A percentile compares a stretch with the other conserved stretches of the same genome.
Conservation (phyloP, 352 stramenopile genomes). For the Blastocystis sp. region DNA sequence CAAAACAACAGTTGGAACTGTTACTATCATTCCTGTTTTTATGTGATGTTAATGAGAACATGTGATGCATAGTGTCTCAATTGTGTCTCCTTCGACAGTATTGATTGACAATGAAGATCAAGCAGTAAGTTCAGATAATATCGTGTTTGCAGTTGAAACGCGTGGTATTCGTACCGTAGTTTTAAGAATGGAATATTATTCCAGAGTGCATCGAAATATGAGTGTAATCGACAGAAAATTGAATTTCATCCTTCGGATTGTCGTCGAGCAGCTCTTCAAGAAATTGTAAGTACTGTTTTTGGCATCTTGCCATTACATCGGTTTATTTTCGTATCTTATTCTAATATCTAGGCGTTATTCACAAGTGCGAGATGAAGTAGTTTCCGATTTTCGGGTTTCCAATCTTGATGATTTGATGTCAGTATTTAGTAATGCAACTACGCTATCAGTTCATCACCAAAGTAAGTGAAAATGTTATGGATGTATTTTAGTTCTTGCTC, state of each 20-base stretch:
- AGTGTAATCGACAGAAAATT: slow-evolving; percentile 44
- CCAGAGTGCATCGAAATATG: background rate
- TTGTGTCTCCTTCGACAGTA: background rate
- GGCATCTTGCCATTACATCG: slow-evolving; percentile 14
- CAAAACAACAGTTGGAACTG: background rate
- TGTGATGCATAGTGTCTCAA: background rate
- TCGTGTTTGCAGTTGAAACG: slow-evolving; percentile 22
- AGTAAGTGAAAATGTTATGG: background rate
- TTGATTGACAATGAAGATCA: slow-evolving; percentile 10
- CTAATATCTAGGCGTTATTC: background rate
- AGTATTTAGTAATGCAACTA: background rate
- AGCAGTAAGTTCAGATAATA: background rate
- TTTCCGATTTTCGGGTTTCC: background rate
- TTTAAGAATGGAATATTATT: background rate
- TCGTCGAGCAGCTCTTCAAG: slow-evolving; percentile 8
- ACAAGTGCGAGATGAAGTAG: background rate
- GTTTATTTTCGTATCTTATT: background rate
- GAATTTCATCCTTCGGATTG: slow-evolving; percentile 21
- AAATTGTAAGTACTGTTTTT: background rate
- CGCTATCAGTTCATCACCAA: background rate
- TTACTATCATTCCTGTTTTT: slow-evolving; percentile 36
- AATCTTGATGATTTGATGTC: slow-evolving; percentile 28
- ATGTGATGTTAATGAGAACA: background rate
- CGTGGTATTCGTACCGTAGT: background rate
- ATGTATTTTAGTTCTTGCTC: background rate